Evolutionary conservation across 345 rosid species (phyloP), one percentile per base, ranked within the genome.

Genomic region (Eucalyptus melliodora): DNA sequence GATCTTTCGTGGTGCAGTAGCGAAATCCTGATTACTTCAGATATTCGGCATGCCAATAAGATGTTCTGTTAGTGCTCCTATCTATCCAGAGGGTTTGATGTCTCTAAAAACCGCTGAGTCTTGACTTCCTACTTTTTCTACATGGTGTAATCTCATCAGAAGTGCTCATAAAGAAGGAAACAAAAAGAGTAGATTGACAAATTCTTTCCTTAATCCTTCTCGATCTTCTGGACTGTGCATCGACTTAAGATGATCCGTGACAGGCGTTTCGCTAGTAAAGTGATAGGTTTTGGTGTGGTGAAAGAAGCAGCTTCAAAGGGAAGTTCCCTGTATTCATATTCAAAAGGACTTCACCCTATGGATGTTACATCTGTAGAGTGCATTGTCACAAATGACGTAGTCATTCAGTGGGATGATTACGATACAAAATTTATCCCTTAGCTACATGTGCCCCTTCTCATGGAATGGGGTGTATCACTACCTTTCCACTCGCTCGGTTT

Each of bases 401-500:
- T 40, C 47, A 6, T 77, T 77, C 47, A 23, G 85, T 44, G 16
- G 47, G 47, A 77, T 53, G 40, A 85, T 88, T 31, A 31, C 14
- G 62, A 31, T 53, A 30, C 81, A 89, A 83, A 60, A 85, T 87
- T 87, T 4, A 49, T 50, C 45, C 59, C 47, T 14, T 16, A 40
- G 30, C 47, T 40, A 77, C 24, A 44, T 11, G 85, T 77, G 53
- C 21, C 47, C 42, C 44, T 65, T 51, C 51, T 89, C 88, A 95
- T 27, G 99, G 95, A 90, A 97, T 93, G 59, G 98, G 99, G 90
- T 95, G 92, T 30, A 97, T 89, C 40, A 97, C 96, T 30, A 97
- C 95, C 92, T 97, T 97, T 86, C 98, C 99, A 0, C 91, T 92
- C 12, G 99, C 99, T 87, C 92, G 94, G 92, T 95, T 95, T 27